Base-by-base conservation (phyloP, 2,329 filamentous ascomycete species). In the Calonectria pseudoturangicola region DNA sequence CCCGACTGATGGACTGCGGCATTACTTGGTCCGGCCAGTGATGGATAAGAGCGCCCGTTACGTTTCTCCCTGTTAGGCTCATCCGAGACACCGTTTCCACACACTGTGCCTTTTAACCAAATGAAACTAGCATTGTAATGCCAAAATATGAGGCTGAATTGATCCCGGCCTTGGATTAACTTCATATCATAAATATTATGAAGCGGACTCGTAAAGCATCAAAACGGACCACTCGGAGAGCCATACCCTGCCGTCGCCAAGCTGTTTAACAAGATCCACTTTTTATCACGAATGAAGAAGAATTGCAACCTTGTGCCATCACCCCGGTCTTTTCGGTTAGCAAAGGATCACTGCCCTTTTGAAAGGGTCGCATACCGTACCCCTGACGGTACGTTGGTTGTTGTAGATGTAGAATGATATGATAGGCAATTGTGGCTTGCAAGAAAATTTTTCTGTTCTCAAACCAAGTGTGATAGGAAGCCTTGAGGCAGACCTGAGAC, bases 401-500 rank as follows among this genome's bases (percentile, higher is more conserved):
- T 30, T 13, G 21, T 39, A 27, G 5, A n/a, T 27, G 27, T 25
- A 54, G 33, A 33, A 65, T 28, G 30, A 36, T 56, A 28, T 50
- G 65, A 60, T 58, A 68, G 28, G 41, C 25, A 43, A 54, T 36
- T 36, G 65, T 68, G 28, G 33, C 36, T 66, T 43, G 18, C 36
- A 25, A 16, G 28, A 51, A 60, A 43, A 18, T n/a, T 43, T 66
- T 66, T 43, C 47, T 54, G 39, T 9, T 25, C 39, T 13, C 25
- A 30, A 56, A 28, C 18, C 7, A 15, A 21, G 10, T n/a, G 18
- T 47, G 45, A 54, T 21, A 25, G 9, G 6, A 47, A 43, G 28
- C 51, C 28, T 60, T 50, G 41, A 51, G 43, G 18, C 25, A 25
- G 43, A 33, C 66, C 45, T 69, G 56, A 69, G 56, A 54, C 56